Evolutionary conservation across 805 yeast species (phyloP).

Genomic region (Teunomyces stri): DNA sequence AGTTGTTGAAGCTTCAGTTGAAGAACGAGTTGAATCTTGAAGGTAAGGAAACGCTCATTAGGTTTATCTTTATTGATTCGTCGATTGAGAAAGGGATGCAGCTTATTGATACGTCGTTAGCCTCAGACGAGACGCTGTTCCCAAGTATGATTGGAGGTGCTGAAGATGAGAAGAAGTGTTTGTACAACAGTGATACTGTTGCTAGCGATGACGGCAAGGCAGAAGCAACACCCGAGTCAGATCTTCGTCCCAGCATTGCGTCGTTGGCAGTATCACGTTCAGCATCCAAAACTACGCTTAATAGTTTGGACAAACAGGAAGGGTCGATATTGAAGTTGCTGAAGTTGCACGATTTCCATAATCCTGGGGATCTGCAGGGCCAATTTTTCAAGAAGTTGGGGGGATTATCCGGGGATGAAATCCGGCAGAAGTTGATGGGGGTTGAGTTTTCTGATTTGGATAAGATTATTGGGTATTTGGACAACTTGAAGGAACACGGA

Average conservation of each 20-base stretch:
- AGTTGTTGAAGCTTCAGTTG: constrained; percentile 56
- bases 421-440: constrained; percentile 30
- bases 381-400: constrained; percentile 11
- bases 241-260: constrained; percentile 9
- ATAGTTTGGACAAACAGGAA: constrained; percentile 38
- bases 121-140: background rate
- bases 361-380: constrained; percentile 4
- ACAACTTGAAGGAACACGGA: constrained; percentile 30
- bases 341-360: constrained; percentile 24
- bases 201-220: constrained; percentile 4
- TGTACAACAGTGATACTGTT: constrained; percentile 5
- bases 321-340: constrained; percentile 40
- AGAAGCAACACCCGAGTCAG: background rate
- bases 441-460: constrained; percentile 35
- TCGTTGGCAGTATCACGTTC: constrained; percentile 16
- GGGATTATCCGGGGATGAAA: constrained; percentile 36
- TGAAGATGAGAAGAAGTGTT: constrained; percentile 23
- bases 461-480: constrained; percentile 30
- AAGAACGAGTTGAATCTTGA: constrained; percentile 55
- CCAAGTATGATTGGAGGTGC: constrained; percentile 10
- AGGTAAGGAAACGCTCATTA: constrained; percentile 72
- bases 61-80: constrained; percentile 67
- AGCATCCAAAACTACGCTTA: constrained; percentile 31
- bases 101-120: constrained; percentile 36
- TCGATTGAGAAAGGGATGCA: constrained; percentile 59